Percentiles rank a stretch among this genome's conserved stretches.
Conservation (phyloP, 2,329 filamentous ascomycete genomes). For the Scedosporium aurantiacum region DNA sequence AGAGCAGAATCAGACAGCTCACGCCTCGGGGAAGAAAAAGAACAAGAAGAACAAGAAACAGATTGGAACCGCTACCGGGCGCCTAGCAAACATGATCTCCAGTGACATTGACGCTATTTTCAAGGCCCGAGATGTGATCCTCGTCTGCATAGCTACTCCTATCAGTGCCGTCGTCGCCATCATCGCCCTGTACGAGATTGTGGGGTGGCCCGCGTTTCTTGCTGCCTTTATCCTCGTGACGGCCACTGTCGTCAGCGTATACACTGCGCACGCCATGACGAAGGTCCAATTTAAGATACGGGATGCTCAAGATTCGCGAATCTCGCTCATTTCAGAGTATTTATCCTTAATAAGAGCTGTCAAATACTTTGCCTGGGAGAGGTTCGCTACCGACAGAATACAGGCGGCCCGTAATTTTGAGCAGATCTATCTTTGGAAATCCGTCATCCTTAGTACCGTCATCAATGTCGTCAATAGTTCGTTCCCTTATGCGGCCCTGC, state of each 20-base stretch:
- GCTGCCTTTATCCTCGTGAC: slow-evolving; percentile 37
- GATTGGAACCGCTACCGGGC: slow-evolving; percentile 33
- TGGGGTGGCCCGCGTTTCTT: slow-evolving; percentile 44
- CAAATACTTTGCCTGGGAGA: slow-evolving; percentile 53
- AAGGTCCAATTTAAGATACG: slow-evolving; percentile 39
- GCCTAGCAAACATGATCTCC: slow-evolving; percentile 46
- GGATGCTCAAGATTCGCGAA: slow-evolving; percentile 43
- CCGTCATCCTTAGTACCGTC: slow-evolving; percentile 34
- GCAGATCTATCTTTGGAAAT: slow-evolving; percentile 42
- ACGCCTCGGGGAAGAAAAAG: slow-evolving; percentile 30
- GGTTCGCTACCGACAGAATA: slow-evolving; percentile 38
- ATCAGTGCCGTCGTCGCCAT: slow-evolving; percentile 35
- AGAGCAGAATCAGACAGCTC: slow-evolving; percentile 10
- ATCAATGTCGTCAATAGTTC: slow-evolving; percentile 39
- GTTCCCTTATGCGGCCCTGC: slow-evolving; percentile 38
- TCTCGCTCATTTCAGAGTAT: slow-evolving; percentile 48
- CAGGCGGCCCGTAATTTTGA: slow-evolving; percentile 37
- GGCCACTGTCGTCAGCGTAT: slow-evolving; percentile 36
- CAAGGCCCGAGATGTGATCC: slow-evolving; percentile 38
- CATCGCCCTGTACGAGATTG: slow-evolving; percentile 40
- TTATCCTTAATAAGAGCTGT: slow-evolving; percentile 45
- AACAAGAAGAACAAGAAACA: slow-evolving; percentile 11
- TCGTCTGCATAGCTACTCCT: slow-evolving; percentile 33
- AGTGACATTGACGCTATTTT: slow-evolving; percentile 46
- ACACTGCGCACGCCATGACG: slow-evolving; percentile 38